Evolutionary conservation across 1,284 basidiomycete genomes (phyloP).

Genomic region (Microbotryum silenes-acaulis): DNA sequence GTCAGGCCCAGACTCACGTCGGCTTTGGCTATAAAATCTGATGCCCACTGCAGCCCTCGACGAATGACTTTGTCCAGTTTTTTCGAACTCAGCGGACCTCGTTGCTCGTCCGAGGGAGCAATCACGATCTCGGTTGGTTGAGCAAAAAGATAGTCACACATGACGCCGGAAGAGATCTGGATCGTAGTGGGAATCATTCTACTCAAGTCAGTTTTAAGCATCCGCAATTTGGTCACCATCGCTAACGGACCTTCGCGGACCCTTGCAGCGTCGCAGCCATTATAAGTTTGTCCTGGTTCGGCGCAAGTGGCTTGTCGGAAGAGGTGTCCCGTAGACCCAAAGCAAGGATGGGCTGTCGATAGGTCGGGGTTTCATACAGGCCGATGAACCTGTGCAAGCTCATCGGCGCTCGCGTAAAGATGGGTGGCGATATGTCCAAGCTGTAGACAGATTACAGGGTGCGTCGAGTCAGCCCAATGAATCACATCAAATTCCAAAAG

Average conservation of each 20-base stretch:
- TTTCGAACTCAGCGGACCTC: conserved; percentile 59
- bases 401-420: conserved; percentile 55
- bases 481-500: not conserved
- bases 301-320: conserved; percentile 56
- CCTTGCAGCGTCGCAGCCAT: conserved; percentile 58
- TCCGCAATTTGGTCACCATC: not conserved
- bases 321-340: conserved; percentile 59
- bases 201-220: not conserved
- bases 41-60: conserved; percentile 56
- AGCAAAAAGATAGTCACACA: conserved; percentile 48
- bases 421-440: conserved; percentile 47
- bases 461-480: conserved; percentile 45
- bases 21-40: conserved; percentile 45
- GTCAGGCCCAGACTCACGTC: not conserved
- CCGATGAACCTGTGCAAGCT: conserved; percentile 43
- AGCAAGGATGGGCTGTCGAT: conserved; percentile 44
- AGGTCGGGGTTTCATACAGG: conserved; percentile 2
- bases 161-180: conserved; percentile 54
- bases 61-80: conserved; percentile 64
- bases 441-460: conserved; percentile 55
- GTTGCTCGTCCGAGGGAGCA: conserved; percentile 61
- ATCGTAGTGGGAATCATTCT: conserved; percentile 1
- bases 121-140: conserved; percentile 62
- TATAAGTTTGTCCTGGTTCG: conserved; percentile 55
- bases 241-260: conserved; percentile 54